These are phyloP conservation scores for Fusarium staphyleae DNA, from an alignment of 2,329 filamentous ascomycete genomes.

Conservation along the genomic window DNA sequence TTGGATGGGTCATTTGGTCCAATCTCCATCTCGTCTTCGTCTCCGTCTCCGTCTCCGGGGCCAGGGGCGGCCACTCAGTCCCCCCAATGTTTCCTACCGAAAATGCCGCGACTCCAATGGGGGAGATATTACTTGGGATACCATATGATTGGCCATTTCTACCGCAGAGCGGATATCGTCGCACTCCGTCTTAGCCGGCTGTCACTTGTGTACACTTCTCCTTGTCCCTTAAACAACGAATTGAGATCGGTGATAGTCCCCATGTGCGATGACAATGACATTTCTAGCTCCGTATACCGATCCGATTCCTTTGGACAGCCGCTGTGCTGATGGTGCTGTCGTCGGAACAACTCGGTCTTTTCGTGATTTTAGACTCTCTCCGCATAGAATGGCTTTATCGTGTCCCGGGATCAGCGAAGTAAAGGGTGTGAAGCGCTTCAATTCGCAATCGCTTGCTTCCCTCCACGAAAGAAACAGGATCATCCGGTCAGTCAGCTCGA, in stretches of 20 bases:
- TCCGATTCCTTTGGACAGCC: slow-evolving; percentile 5
- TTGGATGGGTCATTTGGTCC: slow-evolving; percentile 10
- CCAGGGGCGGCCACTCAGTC: not conserved
- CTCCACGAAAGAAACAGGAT: not conserved
- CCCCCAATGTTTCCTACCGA: slow-evolving; percentile 12
- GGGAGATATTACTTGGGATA: slow-evolving; percentile 25
- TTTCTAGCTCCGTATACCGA: slow-evolving; percentile 5
- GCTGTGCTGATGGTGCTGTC: not conserved
- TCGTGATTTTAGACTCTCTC: slow-evolving; percentile 8
- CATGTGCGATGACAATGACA: slow-evolving; percentile 13
- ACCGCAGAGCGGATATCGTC: slow-evolving; percentile 17
- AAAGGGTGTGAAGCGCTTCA: not conserved
- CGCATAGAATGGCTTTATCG: not conserved
- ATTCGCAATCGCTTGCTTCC: not conserved
- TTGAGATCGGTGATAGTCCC: slow-evolving; percentile 1
- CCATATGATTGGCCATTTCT: slow-evolving; percentile 26
- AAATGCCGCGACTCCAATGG: slow-evolving; percentile 31
- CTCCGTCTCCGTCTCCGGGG: slow-evolving; percentile 1
- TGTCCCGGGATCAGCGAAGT: not conserved
- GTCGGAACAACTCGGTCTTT: slow-evolving; percentile 6
- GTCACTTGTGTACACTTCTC: slow-evolving; percentile 15
- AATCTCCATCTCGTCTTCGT: slow-evolving; percentile 15
- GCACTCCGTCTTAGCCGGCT: slow-evolving; percentile 32
- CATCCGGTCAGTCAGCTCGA: not conserved
- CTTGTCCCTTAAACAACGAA: slow-evolving; percentile 4